Percentiles rank a stretch among this genome's conserved stretches.
Conservation (phyloP, 2,329 filamentous ascomycete species). For the Ceratocystis colombiana region DNA sequence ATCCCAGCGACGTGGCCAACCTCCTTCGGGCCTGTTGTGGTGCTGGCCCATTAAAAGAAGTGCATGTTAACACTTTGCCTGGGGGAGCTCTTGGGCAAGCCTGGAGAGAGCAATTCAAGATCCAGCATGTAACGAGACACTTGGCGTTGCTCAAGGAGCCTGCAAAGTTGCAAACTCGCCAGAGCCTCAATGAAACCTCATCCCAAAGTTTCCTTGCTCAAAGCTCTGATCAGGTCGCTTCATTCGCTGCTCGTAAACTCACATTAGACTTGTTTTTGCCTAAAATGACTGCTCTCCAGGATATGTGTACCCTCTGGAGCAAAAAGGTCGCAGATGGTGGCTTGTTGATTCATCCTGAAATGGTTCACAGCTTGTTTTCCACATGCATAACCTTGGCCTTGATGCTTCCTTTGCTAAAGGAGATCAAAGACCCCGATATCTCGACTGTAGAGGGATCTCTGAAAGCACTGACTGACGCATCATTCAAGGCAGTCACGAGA, state of each 20-base stretch:
- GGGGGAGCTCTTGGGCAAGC: constrained; percentile 42
- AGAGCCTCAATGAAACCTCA: background rate
- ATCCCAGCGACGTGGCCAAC: constrained; percentile 55
- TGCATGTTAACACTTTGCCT: constrained; percentile 34
- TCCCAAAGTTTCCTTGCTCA: constrained; percentile 12
- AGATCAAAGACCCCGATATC: constrained; percentile 41
- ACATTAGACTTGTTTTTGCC: constrained; percentile 45
- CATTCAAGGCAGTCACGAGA: constrained; percentile 35
- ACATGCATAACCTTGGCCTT: constrained; percentile 40
- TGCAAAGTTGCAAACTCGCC: constrained; percentile 19
- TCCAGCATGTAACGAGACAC: constrained; percentile 42
- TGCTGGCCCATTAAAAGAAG: constrained; percentile 31
- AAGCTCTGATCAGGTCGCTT: constrained; percentile 32
- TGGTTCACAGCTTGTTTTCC: constrained; percentile 43
- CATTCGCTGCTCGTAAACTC: constrained; percentile 41
- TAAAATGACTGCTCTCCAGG: constrained; percentile 42
- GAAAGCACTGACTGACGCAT: constrained; percentile 36
- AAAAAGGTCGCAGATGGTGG: constrained; percentile 39
- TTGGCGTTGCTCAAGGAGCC: constrained; percentile 43
- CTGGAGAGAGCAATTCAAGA: constrained; percentile 38
- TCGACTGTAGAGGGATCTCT: constrained; percentile 40
- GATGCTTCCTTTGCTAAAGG: constrained; percentile 40
- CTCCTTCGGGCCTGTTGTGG: constrained; percentile 63
- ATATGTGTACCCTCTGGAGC: constrained; percentile 41
- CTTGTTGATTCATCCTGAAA: constrained; percentile 42